Evolutionary conservation across 2,329 filamentous ascomycete species (phyloP).

Genomic region (Aspergillus pseudoviridinutans): DNA sequence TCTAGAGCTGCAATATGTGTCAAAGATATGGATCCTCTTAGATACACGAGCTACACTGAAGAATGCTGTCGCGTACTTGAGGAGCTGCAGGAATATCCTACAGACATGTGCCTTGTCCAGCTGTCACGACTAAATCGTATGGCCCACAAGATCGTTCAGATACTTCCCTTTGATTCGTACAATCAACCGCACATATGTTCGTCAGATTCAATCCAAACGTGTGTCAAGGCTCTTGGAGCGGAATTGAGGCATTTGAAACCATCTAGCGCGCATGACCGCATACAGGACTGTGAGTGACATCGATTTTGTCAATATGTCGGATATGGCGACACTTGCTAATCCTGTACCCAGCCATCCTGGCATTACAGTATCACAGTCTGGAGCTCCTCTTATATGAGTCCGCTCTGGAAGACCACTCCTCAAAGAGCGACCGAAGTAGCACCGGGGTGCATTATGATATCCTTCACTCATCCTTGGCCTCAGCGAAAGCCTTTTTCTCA

Average conservation of each 20-base stretch:
- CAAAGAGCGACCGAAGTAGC: conserved; percentile 36
- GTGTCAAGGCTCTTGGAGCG: conserved; percentile 44
- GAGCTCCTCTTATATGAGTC: conserved; percentile 25
- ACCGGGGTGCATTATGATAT: conserved; percentile 30
- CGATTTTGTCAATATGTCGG: not conserved
- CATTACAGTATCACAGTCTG: conserved; percentile 23
- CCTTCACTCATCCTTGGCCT: conserved; percentile 48
- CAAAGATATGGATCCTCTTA: conserved; percentile 46
- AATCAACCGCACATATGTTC: conserved; percentile 4
- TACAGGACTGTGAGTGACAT: conserved; percentile 4
- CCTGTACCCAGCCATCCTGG: conserved; percentile 15
- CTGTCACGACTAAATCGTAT: conserved; percentile 50
- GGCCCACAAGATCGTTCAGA: conserved; percentile 46
- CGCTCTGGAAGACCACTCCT: conserved; percentile 31
- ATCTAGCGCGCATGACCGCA: conserved; percentile 4
- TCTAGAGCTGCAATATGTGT: conserved; percentile 27
- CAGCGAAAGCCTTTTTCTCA: conserved; percentile 50
- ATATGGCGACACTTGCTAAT: conserved; percentile 1
- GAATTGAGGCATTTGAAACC: conserved; percentile 31
- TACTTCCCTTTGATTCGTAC: conserved; percentile 17
- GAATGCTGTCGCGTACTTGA: conserved; percentile 49
- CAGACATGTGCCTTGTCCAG: conserved; percentile 46
- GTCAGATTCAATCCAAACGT: conserved; percentile 19
- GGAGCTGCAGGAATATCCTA: conserved; percentile 42
- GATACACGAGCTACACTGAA: conserved; percentile 52